Conservation (phyloP, 495 filamentous ascomycete species). For the Neurospora sp. region DNA sequence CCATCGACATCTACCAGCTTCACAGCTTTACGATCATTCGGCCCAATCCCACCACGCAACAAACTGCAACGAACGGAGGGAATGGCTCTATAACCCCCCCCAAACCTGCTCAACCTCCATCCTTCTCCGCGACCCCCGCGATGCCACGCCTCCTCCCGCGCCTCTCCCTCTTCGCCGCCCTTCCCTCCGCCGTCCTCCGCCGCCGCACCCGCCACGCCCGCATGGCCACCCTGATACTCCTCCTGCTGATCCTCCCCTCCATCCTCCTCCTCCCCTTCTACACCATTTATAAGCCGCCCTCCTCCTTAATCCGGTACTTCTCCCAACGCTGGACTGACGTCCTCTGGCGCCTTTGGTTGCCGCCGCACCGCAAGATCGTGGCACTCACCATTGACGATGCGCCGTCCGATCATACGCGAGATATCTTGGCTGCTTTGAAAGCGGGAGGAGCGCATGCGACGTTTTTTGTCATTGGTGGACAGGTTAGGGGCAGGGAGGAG, state of each 20-base stretch:
- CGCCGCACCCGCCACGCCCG: slow-evolving; percentile 46
- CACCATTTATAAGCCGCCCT: slow-evolving; percentile 67
- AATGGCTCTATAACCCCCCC: not conserved
- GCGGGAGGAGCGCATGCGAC: slow-evolving; percentile 52
- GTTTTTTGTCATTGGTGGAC: slow-evolving; percentile 71
- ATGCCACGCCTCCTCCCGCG: slow-evolving; percentile 22
- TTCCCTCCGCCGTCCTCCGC: slow-evolving; percentile 41
- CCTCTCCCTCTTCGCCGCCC: slow-evolving; percentile 29
- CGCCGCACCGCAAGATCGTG: slow-evolving; percentile 47
- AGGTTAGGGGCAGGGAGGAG: slow-evolving; percentile 52
- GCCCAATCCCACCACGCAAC: not conserved
- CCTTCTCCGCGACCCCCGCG: not conserved
- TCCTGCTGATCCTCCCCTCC: slow-evolving; percentile 34
- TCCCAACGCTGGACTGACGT: slow-evolving; percentile 64
- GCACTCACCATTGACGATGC: slow-evolving; percentile 82
- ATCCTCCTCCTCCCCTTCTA: slow-evolving; percentile 46
- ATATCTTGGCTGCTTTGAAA: slow-evolving; percentile 56
- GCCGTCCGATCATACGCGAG: slow-evolving; percentile 60
- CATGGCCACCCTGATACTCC: slow-evolving; percentile 45
- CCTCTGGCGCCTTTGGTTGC: slow-evolving; percentile 53
- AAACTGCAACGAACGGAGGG: not conserved
- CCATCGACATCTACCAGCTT: no score
- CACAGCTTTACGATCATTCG: no score
- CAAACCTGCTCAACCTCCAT: not conserved
- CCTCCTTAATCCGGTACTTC: slow-evolving; percentile 54